phyloP scores from a whole-genome alignment of 768 basidiomycete species.

The Trametes maxima region DNA sequence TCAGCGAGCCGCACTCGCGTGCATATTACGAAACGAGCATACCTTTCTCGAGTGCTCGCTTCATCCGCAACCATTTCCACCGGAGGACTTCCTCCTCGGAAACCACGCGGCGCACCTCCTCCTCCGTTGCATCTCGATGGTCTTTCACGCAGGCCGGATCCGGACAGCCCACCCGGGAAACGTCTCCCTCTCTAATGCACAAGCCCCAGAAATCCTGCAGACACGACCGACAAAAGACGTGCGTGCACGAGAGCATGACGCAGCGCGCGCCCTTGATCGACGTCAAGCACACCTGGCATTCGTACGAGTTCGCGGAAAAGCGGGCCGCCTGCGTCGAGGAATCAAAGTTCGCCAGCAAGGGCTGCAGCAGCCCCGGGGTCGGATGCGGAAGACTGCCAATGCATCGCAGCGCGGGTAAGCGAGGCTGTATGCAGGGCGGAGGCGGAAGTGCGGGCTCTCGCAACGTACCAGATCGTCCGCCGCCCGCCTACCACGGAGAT shows the following conservation, averaged over 20 bases:
- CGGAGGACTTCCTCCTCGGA: conserved; percentile 63
- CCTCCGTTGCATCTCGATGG: conserved; percentile 59
- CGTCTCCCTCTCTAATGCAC: conserved; percentile 78
- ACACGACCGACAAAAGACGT: conserved; percentile 85
- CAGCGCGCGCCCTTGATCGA: conserved; percentile 77
- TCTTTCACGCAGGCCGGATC: conserved; percentile 77
- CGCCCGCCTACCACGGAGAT: conserved; percentile 33
- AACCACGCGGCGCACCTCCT: conserved; percentile 73
- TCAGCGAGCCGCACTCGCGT: not conserved
- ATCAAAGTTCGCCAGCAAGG: conserved; percentile 53
- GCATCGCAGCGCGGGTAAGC: not conserved
- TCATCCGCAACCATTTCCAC: conserved; percentile 80
- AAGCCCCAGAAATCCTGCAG: conserved; percentile 81
- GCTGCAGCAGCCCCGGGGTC: conserved; percentile 53
- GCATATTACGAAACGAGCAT: conserved; percentile 16
- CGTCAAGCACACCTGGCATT: conserved; percentile 77
- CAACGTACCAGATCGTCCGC: conserved; percentile 42
- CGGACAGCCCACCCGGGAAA: conserved; percentile 78
- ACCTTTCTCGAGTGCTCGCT: conserved; percentile 75
- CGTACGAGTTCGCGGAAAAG: conserved; percentile 68
- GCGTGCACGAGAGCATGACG: conserved; percentile 66
- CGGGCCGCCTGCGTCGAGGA: conserved; percentile 45
- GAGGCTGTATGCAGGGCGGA: not conserved
- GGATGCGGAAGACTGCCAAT: conserved; percentile 54
- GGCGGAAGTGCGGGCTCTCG: not conserved